Percentiles rank a stretch among this genome's conserved stretches.
Conservation (phyloP, 345 rosid species). For the Eucalyptus tenuipes region DNA sequence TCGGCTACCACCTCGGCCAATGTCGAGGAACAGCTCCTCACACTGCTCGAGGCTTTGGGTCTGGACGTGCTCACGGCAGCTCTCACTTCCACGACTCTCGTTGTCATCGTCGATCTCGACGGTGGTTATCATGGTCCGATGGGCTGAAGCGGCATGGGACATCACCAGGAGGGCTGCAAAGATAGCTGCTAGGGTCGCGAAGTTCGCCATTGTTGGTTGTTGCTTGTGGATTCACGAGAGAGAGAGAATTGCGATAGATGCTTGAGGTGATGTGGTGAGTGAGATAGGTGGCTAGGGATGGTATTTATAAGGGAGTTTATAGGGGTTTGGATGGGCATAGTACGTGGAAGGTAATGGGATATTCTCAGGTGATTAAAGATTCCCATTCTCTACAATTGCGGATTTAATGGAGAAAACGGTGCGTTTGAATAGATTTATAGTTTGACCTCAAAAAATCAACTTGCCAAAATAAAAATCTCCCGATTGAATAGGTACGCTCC, state of each 20-base stretch:
- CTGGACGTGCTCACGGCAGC: neutral
- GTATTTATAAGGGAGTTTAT: neutral
- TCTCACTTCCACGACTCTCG: neutral
- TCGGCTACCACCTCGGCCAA: neutral
- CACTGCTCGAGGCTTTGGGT: neutral
- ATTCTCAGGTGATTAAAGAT: neutral
- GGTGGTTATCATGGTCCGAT: neutral
- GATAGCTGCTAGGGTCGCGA: neutral
- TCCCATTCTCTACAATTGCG: neutral
- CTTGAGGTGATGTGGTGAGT: neutral
- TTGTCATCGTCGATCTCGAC: neutral
- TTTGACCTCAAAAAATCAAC: neutral
- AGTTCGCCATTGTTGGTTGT: neutral
- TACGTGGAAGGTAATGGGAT: neutral
- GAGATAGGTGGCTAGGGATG: neutral
- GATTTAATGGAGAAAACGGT: neutral
- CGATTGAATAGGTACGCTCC: neutral
- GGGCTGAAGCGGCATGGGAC: neutral
- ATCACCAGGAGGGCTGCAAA: neutral
- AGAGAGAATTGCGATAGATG: neutral
- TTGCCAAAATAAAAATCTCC: neutral
- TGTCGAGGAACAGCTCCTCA: neutral
- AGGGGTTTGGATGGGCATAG: neutral
- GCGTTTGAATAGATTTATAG: neutral
- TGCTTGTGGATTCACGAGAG: neutral